Base-by-base conservation (phyloP, 768 basidiomycete genomes). In the Cyclocybe cylindracea region DNA sequence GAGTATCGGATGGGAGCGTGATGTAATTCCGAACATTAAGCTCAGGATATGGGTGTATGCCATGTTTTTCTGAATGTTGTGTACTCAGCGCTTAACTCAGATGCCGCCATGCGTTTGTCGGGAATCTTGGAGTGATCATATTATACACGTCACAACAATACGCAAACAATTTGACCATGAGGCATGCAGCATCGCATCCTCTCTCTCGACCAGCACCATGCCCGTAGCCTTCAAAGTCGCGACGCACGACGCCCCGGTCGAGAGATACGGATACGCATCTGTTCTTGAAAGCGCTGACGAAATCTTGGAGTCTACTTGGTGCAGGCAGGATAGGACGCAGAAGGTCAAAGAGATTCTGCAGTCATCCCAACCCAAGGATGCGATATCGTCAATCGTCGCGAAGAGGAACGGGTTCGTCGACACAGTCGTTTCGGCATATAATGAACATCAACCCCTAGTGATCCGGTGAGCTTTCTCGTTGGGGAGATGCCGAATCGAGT, bases 341-440 rank as follows among this genome's bases (percentile, higher is more conserved):
- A 16, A 34, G 14, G n/a, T 19, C 33, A 19, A 29, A 9, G 46
- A 48, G 39, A 11, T 54, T 5, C 52, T 54, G 1, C 52, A 54
- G 29, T 38, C 40, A 10, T 54, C 46, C 16, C 29, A 48, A 4
- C 13, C 19, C 6, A 24, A 46, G 18, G 29, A 38, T 2, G 48
- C 50, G 9, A 34, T 45, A 16, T 42, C 44, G 10, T 10, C 11
- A 11, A n/a, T 44, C 5, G 5, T 7, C 9, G 11, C 44, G 5
- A 8, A 18, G 31, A 18, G 39, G 10, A 57, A 57, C 31, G 59
- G 56, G 0, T 56, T 61, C 19, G 48, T 61, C 14, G 42, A 61
- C 34, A 58, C 52, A 0, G 46, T 61, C 13, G 34, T 56, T 5
- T 19, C 33, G 5, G n/a, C n/a, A n/a, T n/a, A n/a, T n/a, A n/a